Conservation (phyloP, 257 asterid species). For the Rhazya stricta region DNA sequence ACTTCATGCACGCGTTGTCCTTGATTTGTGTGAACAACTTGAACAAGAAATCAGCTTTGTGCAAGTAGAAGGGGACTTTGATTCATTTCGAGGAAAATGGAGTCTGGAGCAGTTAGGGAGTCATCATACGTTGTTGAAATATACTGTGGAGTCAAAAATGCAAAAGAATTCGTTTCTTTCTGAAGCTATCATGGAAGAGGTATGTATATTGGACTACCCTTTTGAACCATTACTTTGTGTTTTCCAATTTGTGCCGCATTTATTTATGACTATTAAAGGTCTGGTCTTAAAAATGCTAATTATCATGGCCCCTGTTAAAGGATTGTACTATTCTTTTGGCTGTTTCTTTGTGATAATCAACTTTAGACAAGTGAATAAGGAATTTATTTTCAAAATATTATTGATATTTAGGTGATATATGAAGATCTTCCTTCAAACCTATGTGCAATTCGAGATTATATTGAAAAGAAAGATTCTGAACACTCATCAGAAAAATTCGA, state of each 20-base stretch:
- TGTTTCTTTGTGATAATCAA: not conserved
- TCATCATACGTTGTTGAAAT: constrained; percentile 80
- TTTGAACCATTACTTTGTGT: not conserved
- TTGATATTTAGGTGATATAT: constrained; percentile 63
- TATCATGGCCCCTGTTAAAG: not conserved
- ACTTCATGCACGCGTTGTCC: constrained; percentile 91
- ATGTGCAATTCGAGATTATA: constrained; percentile 84
- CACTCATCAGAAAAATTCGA: constrained; percentile 20
- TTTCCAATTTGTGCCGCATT: not conserved
- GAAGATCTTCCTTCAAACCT: constrained; percentile 96
- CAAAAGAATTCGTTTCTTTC: constrained; percentile 87
- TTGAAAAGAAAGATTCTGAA: constrained; percentile 49
- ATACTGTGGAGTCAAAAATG: constrained; percentile 90
- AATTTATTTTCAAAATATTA: constrained; percentile 3
- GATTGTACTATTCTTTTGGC: not conserved
- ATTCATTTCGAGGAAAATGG: constrained; percentile 88
- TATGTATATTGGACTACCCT: constrained; percentile 22
- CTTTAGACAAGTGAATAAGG: not conserved
- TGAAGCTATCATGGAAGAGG: constrained; percentile 99
- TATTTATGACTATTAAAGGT: not conserved
- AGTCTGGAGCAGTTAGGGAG: constrained; percentile 84
- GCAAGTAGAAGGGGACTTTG: constrained; percentile 94
- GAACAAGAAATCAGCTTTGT: constrained; percentile 84
- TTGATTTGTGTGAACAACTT: constrained; percentile 68
- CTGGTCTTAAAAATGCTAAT: not conserved